Percentiles rank a stretch among this genome's conserved stretches.
Evolutionary conservation across 257 asterid genomes (phyloP).

Genomic region (Nicotiana tabacum): DNA sequence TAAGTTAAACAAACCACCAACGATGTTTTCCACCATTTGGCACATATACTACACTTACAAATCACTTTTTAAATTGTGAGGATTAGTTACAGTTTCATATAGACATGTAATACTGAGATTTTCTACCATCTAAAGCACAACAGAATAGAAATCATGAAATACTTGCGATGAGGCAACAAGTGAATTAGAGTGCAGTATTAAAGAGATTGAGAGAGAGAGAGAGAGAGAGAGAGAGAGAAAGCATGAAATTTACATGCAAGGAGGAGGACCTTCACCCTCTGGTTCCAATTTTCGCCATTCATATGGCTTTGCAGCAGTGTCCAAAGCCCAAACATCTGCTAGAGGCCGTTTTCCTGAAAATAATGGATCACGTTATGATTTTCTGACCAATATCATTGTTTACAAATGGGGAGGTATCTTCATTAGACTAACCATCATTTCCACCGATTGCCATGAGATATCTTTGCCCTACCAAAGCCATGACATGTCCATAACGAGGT

Average conservation of each 20-base stretch:
- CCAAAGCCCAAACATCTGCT: slow-evolving; percentile 99
- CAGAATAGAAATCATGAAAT: background rate
- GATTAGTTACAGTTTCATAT: background rate
- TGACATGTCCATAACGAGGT: slow-evolving; percentile 98
- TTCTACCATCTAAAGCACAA: slow-evolving; percentile 1
- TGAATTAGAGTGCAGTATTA: background rate
- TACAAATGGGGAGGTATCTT: slow-evolving; percentile 8
- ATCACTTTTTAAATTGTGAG: background rate
- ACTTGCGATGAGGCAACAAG: background rate
- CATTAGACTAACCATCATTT: slow-evolving; percentile 76
- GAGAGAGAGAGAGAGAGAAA: background rate
- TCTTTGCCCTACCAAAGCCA: slow-evolving; percentile 99
- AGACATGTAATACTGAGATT: slow-evolving; percentile 3
- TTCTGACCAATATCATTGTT: slow-evolving; percentile 11
- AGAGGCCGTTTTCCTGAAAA: slow-evolving; percentile 87
- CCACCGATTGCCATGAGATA: slow-evolving; percentile 99
- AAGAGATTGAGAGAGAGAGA: background rate
- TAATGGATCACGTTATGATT: slow-evolving; percentile 22
- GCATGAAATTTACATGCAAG: slow-evolving; percentile 82
- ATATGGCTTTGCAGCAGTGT: slow-evolving; percentile 99
- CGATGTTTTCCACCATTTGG: background rate
- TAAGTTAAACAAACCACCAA: background rate
- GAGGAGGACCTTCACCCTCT: slow-evolving; percentile 99
- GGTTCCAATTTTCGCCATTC: slow-evolving; percentile 99
- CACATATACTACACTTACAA: background rate